phyloP scores from a whole-genome alignment of 164 flowering plant species.

The Chimonanthus praecox region DNA sequence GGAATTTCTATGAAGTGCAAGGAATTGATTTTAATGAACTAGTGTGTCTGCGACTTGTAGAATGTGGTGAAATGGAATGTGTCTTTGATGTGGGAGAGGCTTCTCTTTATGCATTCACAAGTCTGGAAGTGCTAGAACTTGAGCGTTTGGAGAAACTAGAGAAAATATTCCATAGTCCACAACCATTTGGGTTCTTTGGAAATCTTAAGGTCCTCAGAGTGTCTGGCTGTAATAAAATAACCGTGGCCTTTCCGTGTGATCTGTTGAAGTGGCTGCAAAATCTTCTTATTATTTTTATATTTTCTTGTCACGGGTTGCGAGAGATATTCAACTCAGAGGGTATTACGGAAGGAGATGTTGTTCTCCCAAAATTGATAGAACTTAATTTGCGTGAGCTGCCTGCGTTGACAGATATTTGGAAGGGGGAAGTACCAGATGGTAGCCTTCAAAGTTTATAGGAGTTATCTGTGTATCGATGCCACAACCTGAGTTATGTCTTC shows the following conservation, averaged over 20 bases:
- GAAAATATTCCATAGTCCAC: neutral
- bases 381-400: neutral
- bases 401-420: neutral
- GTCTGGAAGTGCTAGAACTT: neutral
- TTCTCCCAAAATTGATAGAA: neutral
- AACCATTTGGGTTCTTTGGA: neutral
- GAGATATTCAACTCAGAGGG: slow-evolving; percentile 1
- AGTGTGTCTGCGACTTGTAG: neutral
- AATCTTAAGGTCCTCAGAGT: neutral
- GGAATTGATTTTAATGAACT: neutral
- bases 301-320: neutral
- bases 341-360: too few species aligned
- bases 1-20: too few species aligned
- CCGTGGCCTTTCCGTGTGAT: neutral
- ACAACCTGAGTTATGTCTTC: neutral
- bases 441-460: slow-evolving; percentile 1
- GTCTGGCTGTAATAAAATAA: neutral
- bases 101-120: neutral
- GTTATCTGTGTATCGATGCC: neutral
- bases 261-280: neutral
- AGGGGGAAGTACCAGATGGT: neutral
- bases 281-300: neutral
- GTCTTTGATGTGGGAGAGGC: neutral
- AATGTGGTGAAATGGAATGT: neutral
- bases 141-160: neutral